A percentile compares a stretch with the other conserved stretches of the same genome.
These are phyloP conservation scores for Phytophthora niederhauseri DNA, from an alignment of 352 stramenopile genomes.

Conservation along the genomic window DNA sequence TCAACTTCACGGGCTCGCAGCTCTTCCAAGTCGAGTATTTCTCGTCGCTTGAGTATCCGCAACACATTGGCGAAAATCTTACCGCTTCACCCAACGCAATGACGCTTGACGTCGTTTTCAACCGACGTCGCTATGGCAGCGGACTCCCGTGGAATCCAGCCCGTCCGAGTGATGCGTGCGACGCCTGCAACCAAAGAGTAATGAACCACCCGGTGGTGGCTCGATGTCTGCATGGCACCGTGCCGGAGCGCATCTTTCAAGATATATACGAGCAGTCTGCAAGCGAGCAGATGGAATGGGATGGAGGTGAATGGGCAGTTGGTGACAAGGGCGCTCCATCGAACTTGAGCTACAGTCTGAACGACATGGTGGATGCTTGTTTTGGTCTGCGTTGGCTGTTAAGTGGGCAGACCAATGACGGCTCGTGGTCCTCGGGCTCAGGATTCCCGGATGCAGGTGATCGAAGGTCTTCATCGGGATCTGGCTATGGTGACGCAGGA, in stretches of 20 bases:
- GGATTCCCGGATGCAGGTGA: conserved; percentile 20
- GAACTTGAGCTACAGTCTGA: conserved; percentile 5
- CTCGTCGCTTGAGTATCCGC: conserved; percentile 35
- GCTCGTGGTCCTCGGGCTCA: conserved; percentile 19
- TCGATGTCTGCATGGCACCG: conserved; percentile 29
- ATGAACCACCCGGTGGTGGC: conserved; percentile 29
- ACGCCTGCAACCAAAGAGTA: conserved; percentile 16
- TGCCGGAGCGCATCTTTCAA: conserved; percentile 35
- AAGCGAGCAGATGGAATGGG: conserved; percentile 23
- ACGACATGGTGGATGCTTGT: conserved; percentile 26
- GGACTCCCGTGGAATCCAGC: conserved; percentile 41
- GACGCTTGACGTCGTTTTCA: conserved; percentile 39
- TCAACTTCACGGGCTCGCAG: conserved; percentile 50
- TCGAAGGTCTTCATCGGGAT: conserved; percentile 7
- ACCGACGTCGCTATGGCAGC: conserved; percentile 41
- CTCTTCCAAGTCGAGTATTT: conserved; percentile 48
- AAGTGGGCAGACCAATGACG: conserved; percentile 16
- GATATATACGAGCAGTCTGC: conserved; percentile 16
- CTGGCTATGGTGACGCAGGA: conserved; percentile 9
- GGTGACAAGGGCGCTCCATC: not conserved
- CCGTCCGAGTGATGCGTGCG: conserved; percentile 25
- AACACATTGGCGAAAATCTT: conserved; percentile 16
- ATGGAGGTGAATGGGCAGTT: conserved; percentile 17
- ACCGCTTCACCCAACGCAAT: conserved; percentile 12
- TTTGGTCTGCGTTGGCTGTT: conserved; percentile 29